Base-by-base conservation (phyloP, 2,329 filamentous ascomycete genomes). In the Paecilomyces sp. region DNA sequence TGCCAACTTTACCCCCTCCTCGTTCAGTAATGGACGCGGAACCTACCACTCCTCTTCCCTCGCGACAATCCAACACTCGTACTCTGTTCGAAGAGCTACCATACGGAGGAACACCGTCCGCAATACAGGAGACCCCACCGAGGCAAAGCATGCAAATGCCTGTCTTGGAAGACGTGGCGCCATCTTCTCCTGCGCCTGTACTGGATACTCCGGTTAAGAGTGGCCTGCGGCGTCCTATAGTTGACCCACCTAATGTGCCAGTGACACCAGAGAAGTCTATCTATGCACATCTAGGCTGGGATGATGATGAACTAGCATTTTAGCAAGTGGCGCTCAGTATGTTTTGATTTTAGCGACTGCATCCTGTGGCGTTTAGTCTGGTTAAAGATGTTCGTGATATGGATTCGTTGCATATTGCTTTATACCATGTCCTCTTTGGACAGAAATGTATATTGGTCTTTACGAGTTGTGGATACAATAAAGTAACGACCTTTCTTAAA, bases 201-300 rank as follows among this genome's bases (percentile, higher is more conserved):
- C 61, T 70, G 15, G 67, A 67, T n/a, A 73, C 72, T 1, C 73
- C 74, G 1, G 63, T 72, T 30, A 76, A 74, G 64, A 63, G 65
- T 53, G 58, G 67, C 7, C 62, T 63, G 41, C 65, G 62, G 60
- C 59, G 63, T 41, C 61, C 57, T 3, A 64, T 61, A 34, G 61
- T 63, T n/a, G 47, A 58, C 6, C 57, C 64, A 5, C 53, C 64
- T 1, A 58, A 63, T 52, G 62, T 70, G 47, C 70, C 72, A 1
- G 67, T 69, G 22, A 75, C 70, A 7, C 71, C 69, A 18, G 71
- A 74, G 58, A 74, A 73, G 56, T 74, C 76, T 8, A 75, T 79
- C 52, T 79, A 79, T 59, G 74, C 74, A 60, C 68, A 73, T 54
- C 61, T 80, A 56, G 77, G 77, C 57, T 80, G 77, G 77, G 67